Evolutionary conservation across 345 rosid genomes (phyloP).

Genomic region (thale cress (Arabidopsis thaliana)): DNA sequence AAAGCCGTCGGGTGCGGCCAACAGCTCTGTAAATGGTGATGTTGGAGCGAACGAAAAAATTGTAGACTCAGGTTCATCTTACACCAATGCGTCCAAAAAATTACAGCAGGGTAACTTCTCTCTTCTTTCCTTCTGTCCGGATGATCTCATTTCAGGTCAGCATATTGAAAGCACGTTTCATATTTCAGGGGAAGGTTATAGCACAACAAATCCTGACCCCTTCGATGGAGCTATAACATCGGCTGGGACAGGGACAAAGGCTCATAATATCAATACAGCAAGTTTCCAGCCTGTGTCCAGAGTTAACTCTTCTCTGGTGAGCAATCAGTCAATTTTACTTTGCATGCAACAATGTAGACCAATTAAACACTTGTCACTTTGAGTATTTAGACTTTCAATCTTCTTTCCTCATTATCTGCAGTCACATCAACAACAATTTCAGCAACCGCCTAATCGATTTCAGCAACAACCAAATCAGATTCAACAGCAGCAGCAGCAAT

Average conservation of each 20-base stretch:
- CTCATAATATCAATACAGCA: slow-evolving; percentile 58
- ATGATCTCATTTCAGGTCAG: slow-evolving; percentile 5
- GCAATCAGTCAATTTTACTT: slow-evolving; percentile 59
- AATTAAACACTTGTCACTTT: slow-evolving; percentile 49
- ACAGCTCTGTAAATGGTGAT: slow-evolving; percentile 66
- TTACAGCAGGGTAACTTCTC: slow-evolving; percentile 62
- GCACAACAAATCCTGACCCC: slow-evolving; percentile 58
- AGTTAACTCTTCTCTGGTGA: slow-evolving; percentile 56
- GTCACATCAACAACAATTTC: slow-evolving; percentile 65
- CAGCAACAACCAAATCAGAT: slow-evolving; percentile 68
- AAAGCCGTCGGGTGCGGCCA: slow-evolving; percentile 67
- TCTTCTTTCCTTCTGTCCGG: slow-evolving; percentile 17
- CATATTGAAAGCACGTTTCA: slow-evolving; percentile 33
- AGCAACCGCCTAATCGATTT: slow-evolving; percentile 61
- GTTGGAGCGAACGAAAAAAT: slow-evolving; percentile 66
- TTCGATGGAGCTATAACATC: slow-evolving; percentile 58
- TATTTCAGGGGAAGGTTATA: slow-evolving; percentile 77
- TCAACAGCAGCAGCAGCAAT: slow-evolving; percentile 59
- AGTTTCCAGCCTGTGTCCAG: slow-evolving; percentile 65
- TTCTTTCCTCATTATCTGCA: slow-evolving; percentile 53
- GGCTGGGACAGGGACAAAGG: slow-evolving; percentile 55
- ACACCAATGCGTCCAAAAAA: slow-evolving; percentile 61
- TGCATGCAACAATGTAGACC: slow-evolving; percentile 54
- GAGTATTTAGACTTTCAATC: slow-evolving; percentile 64
- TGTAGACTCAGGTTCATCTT: slow-evolving; percentile 51